Evolutionary conservation across 257 asterid genomes (phyloP), one percentile per base, ranked within the genome.

Genomic region (Anisodus tanguticus): DNA sequence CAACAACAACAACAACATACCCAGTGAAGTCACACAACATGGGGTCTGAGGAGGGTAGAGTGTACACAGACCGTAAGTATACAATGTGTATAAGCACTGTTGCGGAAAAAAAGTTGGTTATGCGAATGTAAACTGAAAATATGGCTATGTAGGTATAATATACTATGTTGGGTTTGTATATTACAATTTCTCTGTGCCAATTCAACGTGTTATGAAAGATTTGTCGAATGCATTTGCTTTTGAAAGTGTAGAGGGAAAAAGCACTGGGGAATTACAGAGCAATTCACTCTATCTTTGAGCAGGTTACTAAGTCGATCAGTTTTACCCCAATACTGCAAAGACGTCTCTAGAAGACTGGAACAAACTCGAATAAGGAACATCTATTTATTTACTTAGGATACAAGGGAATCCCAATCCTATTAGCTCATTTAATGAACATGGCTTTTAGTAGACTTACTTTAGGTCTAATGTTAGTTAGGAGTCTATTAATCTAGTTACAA

Each of bases 391-490:
- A 41, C 31, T 68, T 68, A 6, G 77, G n/a, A 66, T 37, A 39
- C 39, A 6, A 72, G n/a, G 59, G 80, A 72, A 72, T 22, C 1
- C 3, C 59, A 47, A 47, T 58, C 41, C 58, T 72, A 19, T 47
- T 47, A 47, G 58, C n/a, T 72, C 80, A n/a, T n/a, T 49, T 22
- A 49, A 74, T 49, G 60, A 74, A 12, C 80, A 49, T 74, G 60
- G 16, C 10, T 74, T 37, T 8, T 74, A 47, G 43, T 49, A 49
- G 43, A 74, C 41, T 49, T 49, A 74, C 19, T 19, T 17, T n/a
- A 71, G 39, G 41, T 49, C 60, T 22, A 22, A 5, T 74, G 37
- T 10, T 22, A 10, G 3, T 11, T 47, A 19, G 60, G 10, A 47
- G 80, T 74, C 19, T 22, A 4, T 47, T 47, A 74, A 10, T 74